Base-by-base conservation (phyloP, 169 alveolate genomes). In the Cryptosporidium xiaoi region DNA sequence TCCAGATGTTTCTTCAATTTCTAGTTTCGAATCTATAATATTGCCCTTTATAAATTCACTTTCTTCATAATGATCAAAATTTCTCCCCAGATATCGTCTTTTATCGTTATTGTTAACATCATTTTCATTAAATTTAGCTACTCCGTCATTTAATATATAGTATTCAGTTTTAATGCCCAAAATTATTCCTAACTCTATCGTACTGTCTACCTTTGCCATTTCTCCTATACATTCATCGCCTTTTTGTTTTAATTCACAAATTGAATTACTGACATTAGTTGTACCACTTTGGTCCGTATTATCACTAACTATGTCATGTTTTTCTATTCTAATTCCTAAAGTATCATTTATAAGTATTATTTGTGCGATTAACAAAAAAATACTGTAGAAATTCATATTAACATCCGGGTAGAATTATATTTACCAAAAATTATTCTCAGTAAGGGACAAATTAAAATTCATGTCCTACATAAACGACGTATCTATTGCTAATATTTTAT, bases 161-260 rank as follows among this genome's bases (percentile, higher is more conserved):
- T 58, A 77, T 62, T 77, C 71, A 12, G 87, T 60, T 62, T 44
- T 77, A 60, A 77, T 62, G 20, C 64, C 44, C 13, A 77, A 34
- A 24, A 44, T 15, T 16, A 58, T 0, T 20, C 71, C 77, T 7
- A n/a, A 33, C 3, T 40, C 29, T 5, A 62, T 34, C 12, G 20
- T 20, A 16, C n/a, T 29, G 18, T 40, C 46, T 16, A 77, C 3
- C 12, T 77, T 56, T 34, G 64, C n/a, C 10, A 29, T 44, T 44
- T 27, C 46, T 2, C 71, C 87, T 44, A 15, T 60, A n/a, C 87
- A 77, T 33, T 58, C 24, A 24, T 77, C 77, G 8, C 65, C 87
- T 3, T 58, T 20, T 27, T 48, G 16, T 20, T 62, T 44, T 5
- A 77, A 13, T 62, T 60, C 71, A 60, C 87, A 77, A 36, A 55